Percentiles rank a stretch among this genome's conserved stretches.
phyloP scores from a whole-genome alignment of 2,329 filamentous ascomycete genomes.

The Trichoderma guizhouense region DNA sequence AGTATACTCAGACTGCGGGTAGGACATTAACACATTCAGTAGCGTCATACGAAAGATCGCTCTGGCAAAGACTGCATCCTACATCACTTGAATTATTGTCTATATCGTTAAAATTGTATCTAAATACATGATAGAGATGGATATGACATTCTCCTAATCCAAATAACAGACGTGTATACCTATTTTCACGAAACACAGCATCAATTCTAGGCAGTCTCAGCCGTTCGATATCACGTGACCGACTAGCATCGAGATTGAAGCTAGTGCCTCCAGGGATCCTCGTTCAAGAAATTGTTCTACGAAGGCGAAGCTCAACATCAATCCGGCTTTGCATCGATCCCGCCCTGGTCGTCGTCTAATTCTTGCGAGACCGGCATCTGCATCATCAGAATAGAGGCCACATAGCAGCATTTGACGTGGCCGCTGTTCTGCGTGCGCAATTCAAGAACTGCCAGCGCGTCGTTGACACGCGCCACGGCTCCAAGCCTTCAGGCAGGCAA shows the following conservation, averaged over 20 bases:
- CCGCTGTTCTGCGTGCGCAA: neutral
- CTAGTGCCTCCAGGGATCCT: constrained; percentile 22
- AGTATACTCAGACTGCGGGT: neutral
- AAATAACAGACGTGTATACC: neutral
- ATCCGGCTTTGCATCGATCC: constrained; percentile 25
- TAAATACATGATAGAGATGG: neutral
- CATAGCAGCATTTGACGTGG: neutral
- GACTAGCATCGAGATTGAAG: constrained; percentile 6
- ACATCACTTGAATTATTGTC: no score
- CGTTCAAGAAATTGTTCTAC: constrained; percentile 36
- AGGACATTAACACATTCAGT: neutral
- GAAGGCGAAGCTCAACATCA: constrained; percentile 26
- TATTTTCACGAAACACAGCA: neutral
- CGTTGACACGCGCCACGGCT: constrained; percentile 35
- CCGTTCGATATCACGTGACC: constrained; percentile 27
- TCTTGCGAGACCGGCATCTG: constrained; percentile 29
- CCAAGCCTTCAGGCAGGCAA: constrained; percentile 30
- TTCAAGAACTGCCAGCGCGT: constrained; percentile 29
- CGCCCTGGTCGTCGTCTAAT: constrained; percentile 31
- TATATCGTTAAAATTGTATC: neutral
- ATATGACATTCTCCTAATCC: neutral
- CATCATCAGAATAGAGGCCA: constrained; percentile 23
- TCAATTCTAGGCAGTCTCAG: neutral
- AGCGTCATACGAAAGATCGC: neutral
- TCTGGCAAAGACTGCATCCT: neutral